Evolutionary conservation across 768 basidiomycete genomes (phyloP).

Genomic region (Trametes sanguinea): DNA sequence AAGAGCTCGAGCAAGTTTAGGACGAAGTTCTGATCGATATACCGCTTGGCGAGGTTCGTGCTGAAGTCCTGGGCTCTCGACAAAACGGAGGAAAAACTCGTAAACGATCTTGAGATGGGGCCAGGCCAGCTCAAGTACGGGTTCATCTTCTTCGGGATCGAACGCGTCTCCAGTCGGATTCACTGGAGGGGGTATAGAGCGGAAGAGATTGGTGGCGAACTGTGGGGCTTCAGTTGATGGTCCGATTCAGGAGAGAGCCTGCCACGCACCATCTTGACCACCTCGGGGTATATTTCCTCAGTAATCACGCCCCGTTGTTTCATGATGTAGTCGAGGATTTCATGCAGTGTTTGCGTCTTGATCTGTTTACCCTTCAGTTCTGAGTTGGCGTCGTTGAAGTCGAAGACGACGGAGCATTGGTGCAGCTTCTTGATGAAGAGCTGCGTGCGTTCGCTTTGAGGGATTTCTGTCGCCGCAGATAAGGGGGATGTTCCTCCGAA

Average conservation of each 20-base stretch:
- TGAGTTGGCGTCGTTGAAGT: slow-evolving; percentile 96
- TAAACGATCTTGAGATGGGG: slow-evolving; percentile 99
- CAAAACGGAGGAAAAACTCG: slow-evolving; percentile 99
- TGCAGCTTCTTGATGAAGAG: slow-evolving; percentile 93
- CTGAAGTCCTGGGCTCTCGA: slow-evolving; percentile 98
- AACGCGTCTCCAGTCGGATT: slow-evolving; percentile 98
- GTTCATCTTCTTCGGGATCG: slow-evolving; percentile 99
- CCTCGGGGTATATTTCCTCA: slow-evolving; percentile 97
- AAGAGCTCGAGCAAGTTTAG: slow-evolving; percentile 96
- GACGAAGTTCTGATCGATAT: slow-evolving; percentile 95
- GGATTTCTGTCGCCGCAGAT: slow-evolving; percentile 65
- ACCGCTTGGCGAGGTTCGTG: slow-evolving; percentile 95
- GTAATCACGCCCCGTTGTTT: slow-evolving; percentile 95
- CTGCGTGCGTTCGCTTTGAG: slow-evolving; percentile 82
- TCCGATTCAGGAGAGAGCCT: slow-evolving; percentile 1
- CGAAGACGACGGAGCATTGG: slow-evolving; percentile 96
- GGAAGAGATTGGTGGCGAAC: slow-evolving; percentile 98
- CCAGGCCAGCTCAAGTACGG: slow-evolving; percentile 98
- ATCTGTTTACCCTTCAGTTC: slow-evolving; percentile 98
- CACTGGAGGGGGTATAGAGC: slow-evolving; percentile 98
- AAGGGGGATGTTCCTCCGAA: slow-evolving; percentile 1
- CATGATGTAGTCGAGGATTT: slow-evolving; percentile 99
- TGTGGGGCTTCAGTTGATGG: slow-evolving; percentile 36
- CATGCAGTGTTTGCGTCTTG: slow-evolving; percentile 96
- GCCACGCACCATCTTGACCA: slow-evolving; percentile 88